Evolutionary conservation across 805 yeast species (phyloP).

Genomic region (Hanseniaspora hatyaiensis): DNA sequence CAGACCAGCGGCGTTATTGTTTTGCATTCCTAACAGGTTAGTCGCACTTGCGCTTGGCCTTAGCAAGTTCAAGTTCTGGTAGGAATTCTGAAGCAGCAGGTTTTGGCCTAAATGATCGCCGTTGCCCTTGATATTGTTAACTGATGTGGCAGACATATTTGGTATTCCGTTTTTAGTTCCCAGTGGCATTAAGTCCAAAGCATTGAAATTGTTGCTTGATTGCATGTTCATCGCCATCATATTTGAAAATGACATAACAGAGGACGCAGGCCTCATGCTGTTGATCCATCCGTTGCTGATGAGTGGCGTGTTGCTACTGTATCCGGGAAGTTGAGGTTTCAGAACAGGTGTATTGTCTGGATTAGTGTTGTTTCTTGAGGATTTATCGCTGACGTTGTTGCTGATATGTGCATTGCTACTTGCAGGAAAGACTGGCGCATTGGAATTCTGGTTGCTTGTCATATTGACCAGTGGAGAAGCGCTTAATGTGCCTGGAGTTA

Average conservation of each 20-base stretch:
- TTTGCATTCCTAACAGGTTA: not conserved
- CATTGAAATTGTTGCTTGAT: not conserved
- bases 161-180: not conserved
- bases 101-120: not conserved
- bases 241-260: not conserved
- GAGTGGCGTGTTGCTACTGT: not conserved
- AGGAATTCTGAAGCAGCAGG: not conserved
- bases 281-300: not conserved
- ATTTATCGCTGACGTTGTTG: not conserved
- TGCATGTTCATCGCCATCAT: not conserved
- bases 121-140: not conserved
- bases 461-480: not conserved
- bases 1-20: not conserved
- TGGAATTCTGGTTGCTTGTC: not conserved
- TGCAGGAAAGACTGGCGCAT: not conserved
- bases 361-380: no score
- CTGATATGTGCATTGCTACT: not conserved
- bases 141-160: not conserved
- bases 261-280: not conserved
- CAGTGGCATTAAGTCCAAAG: not conserved
- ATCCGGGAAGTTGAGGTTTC: not conserved
- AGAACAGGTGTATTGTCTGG: not conserved
- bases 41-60: not conserved
- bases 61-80: not conserved
- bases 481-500: constrained; percentile 3